Evolutionary conservation across 2,329 filamentous ascomycete species (phyloP).

Genomic region (Huntiella abstrusa): DNA sequence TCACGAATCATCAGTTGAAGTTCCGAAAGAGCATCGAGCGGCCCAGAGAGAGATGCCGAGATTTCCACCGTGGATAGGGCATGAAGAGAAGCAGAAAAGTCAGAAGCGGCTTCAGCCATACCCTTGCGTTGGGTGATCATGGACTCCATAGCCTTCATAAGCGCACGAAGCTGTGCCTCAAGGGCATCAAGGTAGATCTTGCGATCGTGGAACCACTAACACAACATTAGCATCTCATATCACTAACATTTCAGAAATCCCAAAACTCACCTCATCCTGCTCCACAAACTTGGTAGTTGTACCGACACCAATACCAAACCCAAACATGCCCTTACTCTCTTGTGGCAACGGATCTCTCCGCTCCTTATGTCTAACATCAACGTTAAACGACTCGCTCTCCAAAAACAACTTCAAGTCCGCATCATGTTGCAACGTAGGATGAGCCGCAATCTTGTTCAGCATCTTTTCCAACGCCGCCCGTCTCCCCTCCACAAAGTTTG

Average conservation of each 20-base stretch:
- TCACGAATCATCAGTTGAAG: slow-evolving; percentile 87
- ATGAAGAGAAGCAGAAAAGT: slow-evolving; percentile 87
- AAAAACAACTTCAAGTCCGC: slow-evolving; percentile 88
- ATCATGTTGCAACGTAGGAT: slow-evolving; percentile 82
- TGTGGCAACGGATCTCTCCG: slow-evolving; percentile 67
- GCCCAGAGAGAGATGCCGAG: slow-evolving; percentile 70
- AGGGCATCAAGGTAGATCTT: slow-evolving; percentile 86
- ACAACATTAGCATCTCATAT: slow-evolving; percentile 10
- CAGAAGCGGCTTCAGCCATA: slow-evolving; percentile 78
- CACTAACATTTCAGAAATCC: not conserved
- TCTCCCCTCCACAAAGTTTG: slow-evolving; percentile 86
- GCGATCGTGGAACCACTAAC: slow-evolving; percentile 90
- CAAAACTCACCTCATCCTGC: slow-evolving; percentile 65
- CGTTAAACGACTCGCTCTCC: slow-evolving; percentile 87
- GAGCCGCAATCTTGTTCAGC: slow-evolving; percentile 85
- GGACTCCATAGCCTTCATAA: slow-evolving; percentile 84
- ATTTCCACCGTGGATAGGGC: slow-evolving; percentile 83
- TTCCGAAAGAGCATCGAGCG: slow-evolving; percentile 79
- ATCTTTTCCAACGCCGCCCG: slow-evolving; percentile 88
- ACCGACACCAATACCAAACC: slow-evolving; percentile 55
- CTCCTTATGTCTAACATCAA: slow-evolving; percentile 96
- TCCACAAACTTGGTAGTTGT: slow-evolving; percentile 80
- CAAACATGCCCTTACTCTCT: slow-evolving; percentile 87
- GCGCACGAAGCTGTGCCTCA: slow-evolving; percentile 72
- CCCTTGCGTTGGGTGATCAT: slow-evolving; percentile 86